A percentile compares a stretch with the other conserved stretches of the same genome.
Conservation (phyloP, 2,329 filamentous ascomycete species). For the Pseudogymnoascus verrucosus region DNA sequence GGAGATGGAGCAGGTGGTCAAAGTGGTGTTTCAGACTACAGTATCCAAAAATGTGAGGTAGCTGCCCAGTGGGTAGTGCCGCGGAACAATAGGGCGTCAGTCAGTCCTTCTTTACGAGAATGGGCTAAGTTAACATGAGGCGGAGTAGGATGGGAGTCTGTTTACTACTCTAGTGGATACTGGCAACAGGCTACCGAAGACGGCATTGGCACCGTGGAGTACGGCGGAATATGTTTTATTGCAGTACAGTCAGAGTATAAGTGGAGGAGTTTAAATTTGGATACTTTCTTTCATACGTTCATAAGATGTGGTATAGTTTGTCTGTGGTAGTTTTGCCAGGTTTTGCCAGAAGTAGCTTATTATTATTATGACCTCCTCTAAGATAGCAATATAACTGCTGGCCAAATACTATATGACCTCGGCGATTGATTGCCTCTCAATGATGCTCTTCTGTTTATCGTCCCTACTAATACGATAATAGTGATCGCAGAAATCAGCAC, state of each 20-base stretch:
- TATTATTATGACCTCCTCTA: neutral
- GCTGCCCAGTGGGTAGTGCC: neutral
- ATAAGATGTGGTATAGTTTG: neutral
- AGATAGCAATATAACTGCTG: neutral
- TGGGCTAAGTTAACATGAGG: neutral
- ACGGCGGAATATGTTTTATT: neutral
- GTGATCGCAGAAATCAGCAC: conserved; percentile 82
- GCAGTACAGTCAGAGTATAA: neutral
- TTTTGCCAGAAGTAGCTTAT: too few species aligned
- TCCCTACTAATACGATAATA: conserved; percentile 85
- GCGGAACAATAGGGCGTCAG: neutral
- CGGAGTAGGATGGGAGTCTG: neutral
- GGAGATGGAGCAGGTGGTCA: neutral
- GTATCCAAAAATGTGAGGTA: neutral
- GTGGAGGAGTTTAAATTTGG: neutral
- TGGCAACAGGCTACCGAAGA: neutral
- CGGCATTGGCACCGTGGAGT: neutral
- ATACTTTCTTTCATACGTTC: neutral
- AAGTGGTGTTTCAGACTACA: neutral
- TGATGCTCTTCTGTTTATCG: conserved; percentile 77
- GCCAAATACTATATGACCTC: conserved; percentile 13
- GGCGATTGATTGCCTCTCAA: conserved; percentile 50
- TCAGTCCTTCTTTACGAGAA: neutral
- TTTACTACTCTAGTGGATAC: neutral
- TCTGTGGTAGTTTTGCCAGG: too few species aligned